Conservation (phyloP, 129 eudicot genomes). For the Centrapalus pauciflorus region DNA sequence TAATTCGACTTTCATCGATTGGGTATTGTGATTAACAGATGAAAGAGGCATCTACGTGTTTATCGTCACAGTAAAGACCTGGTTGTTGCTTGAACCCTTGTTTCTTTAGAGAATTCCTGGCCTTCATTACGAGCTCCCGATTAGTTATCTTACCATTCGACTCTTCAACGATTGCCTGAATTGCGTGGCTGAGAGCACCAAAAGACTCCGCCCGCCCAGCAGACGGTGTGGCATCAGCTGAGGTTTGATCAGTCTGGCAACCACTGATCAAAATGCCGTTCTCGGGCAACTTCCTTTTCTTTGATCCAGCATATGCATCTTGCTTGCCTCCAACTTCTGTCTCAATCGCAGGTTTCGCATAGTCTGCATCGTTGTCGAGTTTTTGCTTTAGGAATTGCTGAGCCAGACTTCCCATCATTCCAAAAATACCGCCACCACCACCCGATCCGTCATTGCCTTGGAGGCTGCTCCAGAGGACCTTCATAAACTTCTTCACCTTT, state of each 20-base stretch:
- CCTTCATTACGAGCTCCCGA: conserved; percentile 57
- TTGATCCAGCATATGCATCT: conserved; percentile 56
- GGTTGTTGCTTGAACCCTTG: conserved; percentile 83
- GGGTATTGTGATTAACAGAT: conserved; percentile 22
- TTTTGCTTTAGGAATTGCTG: conserved; percentile 65
- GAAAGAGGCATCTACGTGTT: conserved; percentile 51
- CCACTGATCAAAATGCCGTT: conserved; percentile 84
- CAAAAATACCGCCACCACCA: conserved; percentile 48
- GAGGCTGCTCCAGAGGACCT: conserved; percentile 55
- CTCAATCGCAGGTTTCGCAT: conserved; percentile 43
- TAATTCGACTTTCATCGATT: background rate
- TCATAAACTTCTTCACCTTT: conserved; percentile 52
- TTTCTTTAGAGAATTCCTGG: conserved; percentile 56
- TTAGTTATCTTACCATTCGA: conserved; percentile 45
- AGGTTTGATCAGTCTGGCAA: conserved; percentile 84
- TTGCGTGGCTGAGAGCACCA: conserved; percentile 84
- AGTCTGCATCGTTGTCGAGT: conserved; percentile 39
- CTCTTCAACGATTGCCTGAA: conserved; percentile 61
- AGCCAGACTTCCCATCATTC: conserved; percentile 58
- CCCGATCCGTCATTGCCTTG: conserved; percentile 21
- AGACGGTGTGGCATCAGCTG: conserved; percentile 72
- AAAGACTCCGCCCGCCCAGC: conserved; percentile 51
- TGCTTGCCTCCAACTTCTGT: conserved; percentile 38
- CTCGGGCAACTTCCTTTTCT: conserved; percentile 31
- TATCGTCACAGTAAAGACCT: conserved; percentile 77